Base-by-base conservation (phyloP, 2,329 filamentous ascomycete genomes). In the Beauveria pseudobassiana region DNA sequence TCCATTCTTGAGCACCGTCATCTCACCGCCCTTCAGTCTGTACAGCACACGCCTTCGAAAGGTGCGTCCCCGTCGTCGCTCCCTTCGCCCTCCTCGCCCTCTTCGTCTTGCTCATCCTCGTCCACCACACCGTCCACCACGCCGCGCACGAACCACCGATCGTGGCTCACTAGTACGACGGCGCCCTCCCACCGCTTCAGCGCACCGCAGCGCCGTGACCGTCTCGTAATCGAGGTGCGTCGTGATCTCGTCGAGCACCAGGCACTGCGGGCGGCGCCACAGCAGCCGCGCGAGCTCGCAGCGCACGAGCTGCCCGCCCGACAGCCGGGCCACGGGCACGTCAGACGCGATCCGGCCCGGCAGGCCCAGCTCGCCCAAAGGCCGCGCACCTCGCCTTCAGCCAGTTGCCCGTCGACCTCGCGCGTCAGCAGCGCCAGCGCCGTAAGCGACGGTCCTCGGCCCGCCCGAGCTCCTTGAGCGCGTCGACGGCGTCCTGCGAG, bases 191-290 rank as follows among this genome's bases (percentile, higher is more conserved):
- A 96, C 3, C 75, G 75, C 16, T 81, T 79, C 64, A 96, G 72
- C 2, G 87, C 88, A 26, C 83, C 79, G 1, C 60, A 96, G 74
- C 2, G 88, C 89, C 8, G 84, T 82, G 26, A 93, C 89, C 0
- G 89, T 93, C 74, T 95, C 85, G 64, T 89, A 90, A 71, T 96
- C 91, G 46, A 96, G 79, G 76, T 96, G 91, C 1, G 91, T 93
- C 7, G 90, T 95, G 26, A 91, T 87, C 72, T 91, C 91, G 70
- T 93, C 90, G 8, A 93, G 80, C 6, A 93, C 80, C 2, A 93
- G 79, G 62, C 90, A 82, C 65, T 93, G 89, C 22, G 89, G 89
- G 3, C 82, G 78, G 46, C 76, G 77, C 80, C 86, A 87, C 42
- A 93, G 75, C n/a, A 92, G 74, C 53, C 84, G 81, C 1, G 88